Percentiles rank a stretch among this genome's conserved stretches.
Evolutionary conservation across 306 rosid genomes (phyloP).

Genomic region (Acacia crassicarpa): DNA sequence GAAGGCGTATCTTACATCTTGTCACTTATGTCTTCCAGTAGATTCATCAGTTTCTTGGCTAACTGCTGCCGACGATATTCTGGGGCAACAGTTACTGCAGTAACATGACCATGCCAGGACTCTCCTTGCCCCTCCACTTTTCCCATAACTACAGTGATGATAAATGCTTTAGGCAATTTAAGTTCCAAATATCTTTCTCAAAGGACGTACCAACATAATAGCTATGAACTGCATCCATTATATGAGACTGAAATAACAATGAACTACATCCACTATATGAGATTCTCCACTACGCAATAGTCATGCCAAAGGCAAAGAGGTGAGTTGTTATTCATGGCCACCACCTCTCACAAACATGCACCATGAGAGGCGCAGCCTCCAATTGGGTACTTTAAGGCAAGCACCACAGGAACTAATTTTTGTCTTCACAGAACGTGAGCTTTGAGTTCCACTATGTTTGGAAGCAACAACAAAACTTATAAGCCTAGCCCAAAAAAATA

Average conservation of each 20-base stretch:
- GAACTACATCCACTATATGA: not conserved
- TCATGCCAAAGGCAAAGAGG: not conserved
- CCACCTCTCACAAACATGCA: not conserved
- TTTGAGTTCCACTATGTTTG: not conserved
- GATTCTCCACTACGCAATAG: not conserved
- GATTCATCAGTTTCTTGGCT: constrained; percentile 96
- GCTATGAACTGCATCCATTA: not conserved
- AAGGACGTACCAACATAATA: not conserved
- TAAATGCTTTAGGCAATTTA: not conserved
- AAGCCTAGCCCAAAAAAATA: not conserved
- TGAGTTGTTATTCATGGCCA: not conserved
- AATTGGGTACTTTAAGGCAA: not conserved
- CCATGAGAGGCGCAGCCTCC: not conserved
- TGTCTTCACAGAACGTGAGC: not conserved
- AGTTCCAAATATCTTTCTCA: not conserved
- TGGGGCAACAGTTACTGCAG: constrained; percentile 90
- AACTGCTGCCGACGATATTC: constrained; percentile 95
- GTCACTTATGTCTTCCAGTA: constrained; percentile 91
- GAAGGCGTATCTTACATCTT: constrained; percentile 55
- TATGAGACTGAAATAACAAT: not conserved
- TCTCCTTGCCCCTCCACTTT: constrained; percentile 99
- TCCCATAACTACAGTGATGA: constrained; percentile 79
- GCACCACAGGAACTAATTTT: not conserved
- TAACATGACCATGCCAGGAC: constrained; percentile 98
- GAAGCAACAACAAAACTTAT: not conserved